Base-by-base conservation (phyloP, 2,329 filamentous ascomycete species). In the Cordyceps cicadae region DNA sequence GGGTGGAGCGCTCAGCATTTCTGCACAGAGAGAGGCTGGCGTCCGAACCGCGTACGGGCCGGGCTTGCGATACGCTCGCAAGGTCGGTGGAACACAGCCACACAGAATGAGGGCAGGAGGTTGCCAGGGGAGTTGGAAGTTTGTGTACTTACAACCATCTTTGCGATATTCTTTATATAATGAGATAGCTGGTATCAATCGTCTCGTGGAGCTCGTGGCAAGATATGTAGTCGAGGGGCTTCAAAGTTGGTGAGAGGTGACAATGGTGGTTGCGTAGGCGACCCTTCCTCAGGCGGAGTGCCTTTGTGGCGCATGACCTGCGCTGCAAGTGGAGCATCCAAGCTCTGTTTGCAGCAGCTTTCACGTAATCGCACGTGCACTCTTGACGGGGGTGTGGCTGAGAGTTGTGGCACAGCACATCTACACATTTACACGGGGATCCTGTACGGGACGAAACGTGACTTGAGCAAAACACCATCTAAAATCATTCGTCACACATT, bases 211-310 rank as follows among this genome's bases (percentile, higher is more conserved):
- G 17, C 3, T 37, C 4, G 51, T 19, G 45, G 17, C 14, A 17
- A n/a, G 19, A 19, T 7, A 46, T 57, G 46, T 43, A n/a, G 26
- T 46, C 19, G 26, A 34, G 41, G 29, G 29, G 21, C 34, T 32
- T 24, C 5, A 37, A 45, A 37, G 32, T 58, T 24, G 55, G n/a
- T n/a, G 19, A 32, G 37, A 34, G 26, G 56, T 59, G 56, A 59
- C 48, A 37, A 58, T 51, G 49, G 56, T 52, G 60, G 60, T 62
- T 62, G 60, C 60, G 54, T 62, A 54, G 60, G 60, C 60, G 54
- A 62, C 60, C 48, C 39, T 43, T 59, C 24, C 37, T 59, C 56
- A 45, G 56, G 56, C 48, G 56, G 37, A 59, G 46, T 26, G 45
- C 29, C 26, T 9, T 17, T 26, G 45, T 24, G 39, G 52, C 52